Base-by-base conservation (phyloP, 2,329 filamentous ascomycete species). In the Penicillium sp. region DNA sequence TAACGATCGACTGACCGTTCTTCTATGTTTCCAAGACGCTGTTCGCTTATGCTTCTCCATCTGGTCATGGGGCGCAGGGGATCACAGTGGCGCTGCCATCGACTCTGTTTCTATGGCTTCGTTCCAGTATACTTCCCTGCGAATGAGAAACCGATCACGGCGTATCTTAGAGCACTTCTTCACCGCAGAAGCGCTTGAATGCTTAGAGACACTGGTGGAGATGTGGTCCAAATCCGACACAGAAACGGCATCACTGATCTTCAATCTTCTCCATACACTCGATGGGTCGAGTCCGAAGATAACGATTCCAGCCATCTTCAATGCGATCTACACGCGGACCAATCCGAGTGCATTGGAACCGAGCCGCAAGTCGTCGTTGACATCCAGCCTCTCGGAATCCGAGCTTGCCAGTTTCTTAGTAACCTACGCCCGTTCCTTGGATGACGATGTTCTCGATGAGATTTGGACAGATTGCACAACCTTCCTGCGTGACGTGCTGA, bases 401-500 rank as follows among this genome's bases (percentile, higher is more conserved):
- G 92, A 97, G 66, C 79, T 99, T 10, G 90, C 93, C 8, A 84
- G 89, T 8, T 99, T 99, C 71, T 75, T 97, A 43, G 90, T 96
- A 7, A 90, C 94, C 58, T 99, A 99, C 72, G 88, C 92, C 0
- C 85, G 85, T 29, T 94, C 92, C 0, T 80, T 97, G 11, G 94
- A 99, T 67, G 94, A 99, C 66, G 94, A 99, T 77, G 90, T 94
- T 14, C 93, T 97, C 83, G 94, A 99, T 66, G 94, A 99, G 74
- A 96, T 99, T 46, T 99, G 94, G 94, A 83, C 87, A 39, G 93
- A 99, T 70, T 99, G 93, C 71, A 91, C 92, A 66, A 85, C 88
- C 0, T 99, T 99, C 72, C 74, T 97, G 56, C 89, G 87, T 59
- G 95, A 99, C 69, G 83, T 99, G 27, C 81, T 99, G 27, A 86